phyloP scores from a whole-genome alignment of 2,329 filamentous ascomycete genomes.

The Colletotrichum brevisporum region DNA sequence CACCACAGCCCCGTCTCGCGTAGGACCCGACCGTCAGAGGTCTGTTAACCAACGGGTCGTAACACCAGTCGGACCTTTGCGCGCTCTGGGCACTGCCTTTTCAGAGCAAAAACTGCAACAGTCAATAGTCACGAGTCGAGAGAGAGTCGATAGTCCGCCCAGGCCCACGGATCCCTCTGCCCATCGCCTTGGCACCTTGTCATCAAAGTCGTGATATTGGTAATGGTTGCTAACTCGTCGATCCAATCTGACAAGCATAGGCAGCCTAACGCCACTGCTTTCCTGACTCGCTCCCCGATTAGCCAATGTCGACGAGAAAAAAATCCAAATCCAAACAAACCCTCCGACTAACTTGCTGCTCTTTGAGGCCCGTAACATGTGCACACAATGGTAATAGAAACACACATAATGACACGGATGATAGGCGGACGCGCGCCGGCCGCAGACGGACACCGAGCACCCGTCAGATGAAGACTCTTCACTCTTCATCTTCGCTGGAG shows the following conservation, averaged over 20 bases:
- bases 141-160: too few relatives aligned
- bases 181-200: not conserved
- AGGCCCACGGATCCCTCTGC: too few relatives aligned
- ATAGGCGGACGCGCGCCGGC: not conserved
- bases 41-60: too few relatives aligned
- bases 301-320: not conserved
- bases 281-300: slow-evolving; percentile 15
- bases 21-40: too few relatives aligned
- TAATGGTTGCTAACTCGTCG: slow-evolving; percentile 4
- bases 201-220: slow-evolving; percentile 11
- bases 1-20: slow-evolving; percentile 24
- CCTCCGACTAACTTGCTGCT: not conserved
- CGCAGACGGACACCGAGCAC: not conserved
- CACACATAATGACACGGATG: not conserved
- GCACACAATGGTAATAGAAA: not conserved
- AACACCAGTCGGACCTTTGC: not conserved
- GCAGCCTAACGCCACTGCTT: slow-evolving; percentile 10
- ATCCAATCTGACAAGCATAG: slow-evolving; percentile 21
- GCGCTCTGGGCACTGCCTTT: not conserved
- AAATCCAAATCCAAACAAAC: not conserved
- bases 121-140: too few relatives aligned
- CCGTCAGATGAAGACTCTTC: slow-evolving; percentile 15
- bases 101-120: too few relatives aligned
- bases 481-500: slow-evolving; percentile 32
- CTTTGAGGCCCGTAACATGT: slow-evolving; percentile 4